Conservation (phyloP, 345 rosid species). For the Melastoma malabathricum region DNA sequence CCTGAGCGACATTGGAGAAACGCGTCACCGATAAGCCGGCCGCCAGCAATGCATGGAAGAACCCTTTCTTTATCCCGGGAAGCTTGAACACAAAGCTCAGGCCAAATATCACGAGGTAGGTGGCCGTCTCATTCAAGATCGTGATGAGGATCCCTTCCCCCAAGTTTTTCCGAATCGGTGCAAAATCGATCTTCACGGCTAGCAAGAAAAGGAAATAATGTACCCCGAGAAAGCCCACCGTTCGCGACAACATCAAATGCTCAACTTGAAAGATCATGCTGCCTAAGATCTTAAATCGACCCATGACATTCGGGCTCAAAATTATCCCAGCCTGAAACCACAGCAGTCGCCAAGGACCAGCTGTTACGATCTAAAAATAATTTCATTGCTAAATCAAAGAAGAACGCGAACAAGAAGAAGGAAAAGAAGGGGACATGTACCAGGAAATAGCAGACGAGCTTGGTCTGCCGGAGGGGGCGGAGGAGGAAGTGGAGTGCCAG, state of each 20-base stretch:
- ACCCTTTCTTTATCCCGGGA: not conserved
- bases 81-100: not conserved
- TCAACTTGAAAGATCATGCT: not conserved
- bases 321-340: conserved; percentile 8
- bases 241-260: not conserved
- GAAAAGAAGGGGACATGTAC: conserved; percentile 2
- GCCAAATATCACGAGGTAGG: not conserved
- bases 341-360: no score
- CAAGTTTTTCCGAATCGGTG: not conserved
- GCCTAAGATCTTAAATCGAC: not conserved
- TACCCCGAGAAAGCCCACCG: conserved; percentile 3
- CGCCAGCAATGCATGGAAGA: not conserved
- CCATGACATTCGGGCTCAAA: not conserved
- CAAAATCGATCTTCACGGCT: conserved; percentile 5
- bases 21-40: not conserved
- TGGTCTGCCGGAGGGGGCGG: conserved; percentile 15
- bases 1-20: conserved; percentile 3
- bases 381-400: no score
- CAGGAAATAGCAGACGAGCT: conserved; percentile 12
- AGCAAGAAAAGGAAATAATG: conserved; percentile 3
- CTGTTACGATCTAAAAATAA: no score
- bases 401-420: no score
- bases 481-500: conserved; percentile 5
- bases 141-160: not conserved
- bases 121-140: not conserved